Evolutionary conservation across 2,329 filamentous ascomycete species (phyloP).

Genomic region (Talaromyces rugulosus): DNA sequence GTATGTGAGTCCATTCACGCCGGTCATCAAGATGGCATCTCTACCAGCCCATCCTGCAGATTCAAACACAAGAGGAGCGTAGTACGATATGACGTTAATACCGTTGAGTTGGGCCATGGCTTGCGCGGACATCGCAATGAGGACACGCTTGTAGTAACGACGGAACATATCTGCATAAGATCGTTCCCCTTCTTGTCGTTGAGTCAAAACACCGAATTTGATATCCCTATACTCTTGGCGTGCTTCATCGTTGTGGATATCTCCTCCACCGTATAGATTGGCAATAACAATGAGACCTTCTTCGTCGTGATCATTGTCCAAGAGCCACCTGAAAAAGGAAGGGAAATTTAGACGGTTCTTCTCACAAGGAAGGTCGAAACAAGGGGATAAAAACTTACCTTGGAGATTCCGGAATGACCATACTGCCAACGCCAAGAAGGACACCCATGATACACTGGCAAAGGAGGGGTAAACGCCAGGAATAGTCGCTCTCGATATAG

Average conservation of each 20-base stretch:
- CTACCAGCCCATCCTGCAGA: slow-evolving; percentile 93
- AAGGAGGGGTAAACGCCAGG: slow-evolving; percentile 84
- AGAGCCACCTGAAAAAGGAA: slow-evolving; percentile 66
- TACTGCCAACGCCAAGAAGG: slow-evolving; percentile 76
- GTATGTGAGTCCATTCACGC: slow-evolving; percentile 90
- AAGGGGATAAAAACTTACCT: slow-evolving; percentile 50
- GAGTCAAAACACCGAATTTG: slow-evolving; percentile 93
- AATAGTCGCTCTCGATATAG: slow-evolving; percentile 76
- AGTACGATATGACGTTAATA: slow-evolving; percentile 99
- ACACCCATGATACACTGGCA: slow-evolving; percentile 95
- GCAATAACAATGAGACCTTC: slow-evolving; percentile 98
- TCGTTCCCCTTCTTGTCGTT: slow-evolving; percentile 91
- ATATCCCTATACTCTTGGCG: slow-evolving; percentile 97
- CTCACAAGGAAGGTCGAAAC: slow-evolving; percentile 25
- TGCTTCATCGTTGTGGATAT: slow-evolving; percentile 89
- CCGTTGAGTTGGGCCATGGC: slow-evolving; percentile 94
- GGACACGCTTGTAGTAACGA: slow-evolving; percentile 83
- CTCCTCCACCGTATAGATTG: slow-evolving; percentile 91
- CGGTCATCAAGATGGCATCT: slow-evolving; percentile 91
- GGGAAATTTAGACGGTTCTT: not conserved
- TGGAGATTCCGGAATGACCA: slow-evolving; percentile 94
- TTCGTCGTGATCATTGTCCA: slow-evolving; percentile 97
- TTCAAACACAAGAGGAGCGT: slow-evolving; percentile 93
- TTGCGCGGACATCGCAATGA: slow-evolving; percentile 98
- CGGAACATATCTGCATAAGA: slow-evolving; percentile 93